These are phyloP conservation scores for Acanthamoeba triangularis DNA, from an alignment of 208 protist species.

Conservation along the genomic window DNA sequence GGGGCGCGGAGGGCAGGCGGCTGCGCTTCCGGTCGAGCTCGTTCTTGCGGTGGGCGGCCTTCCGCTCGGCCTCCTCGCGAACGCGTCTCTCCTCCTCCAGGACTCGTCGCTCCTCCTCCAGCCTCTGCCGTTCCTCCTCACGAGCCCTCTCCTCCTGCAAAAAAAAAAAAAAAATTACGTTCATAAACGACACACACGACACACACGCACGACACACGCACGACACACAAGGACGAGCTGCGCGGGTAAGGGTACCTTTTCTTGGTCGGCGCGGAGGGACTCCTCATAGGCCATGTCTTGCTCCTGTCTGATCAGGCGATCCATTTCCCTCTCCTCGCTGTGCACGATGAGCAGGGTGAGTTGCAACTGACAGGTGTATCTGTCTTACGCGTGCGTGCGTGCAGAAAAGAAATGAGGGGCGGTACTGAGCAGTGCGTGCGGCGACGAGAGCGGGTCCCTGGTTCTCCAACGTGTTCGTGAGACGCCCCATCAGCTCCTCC, in stretches of 20 bases:
- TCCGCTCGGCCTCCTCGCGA: slow-evolving; percentile 49
- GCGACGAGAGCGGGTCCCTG: neutral
- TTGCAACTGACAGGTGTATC: neutral
- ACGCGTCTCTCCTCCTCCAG: slow-evolving; percentile 18
- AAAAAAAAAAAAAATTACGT: too few species aligned
- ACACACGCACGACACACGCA: neutral
- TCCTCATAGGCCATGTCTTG: slow-evolving; percentile 58
- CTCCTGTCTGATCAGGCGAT: slow-evolving; percentile 51
- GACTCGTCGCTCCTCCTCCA: neutral
- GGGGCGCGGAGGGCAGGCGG: slow-evolving; percentile 28
- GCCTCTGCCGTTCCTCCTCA: neutral
- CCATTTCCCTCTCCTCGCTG: slow-evolving; percentile 54
- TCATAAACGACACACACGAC: too few species aligned
- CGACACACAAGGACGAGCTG: neutral
- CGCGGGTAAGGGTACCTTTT: neutral
- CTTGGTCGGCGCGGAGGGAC: slow-evolving; percentile 31
- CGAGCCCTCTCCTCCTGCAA: neutral
- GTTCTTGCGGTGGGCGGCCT: neutral
- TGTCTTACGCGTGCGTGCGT: neutral
- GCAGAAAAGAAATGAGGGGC: too few species aligned
- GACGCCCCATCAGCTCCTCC: neutral
- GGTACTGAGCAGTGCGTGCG: neutral
- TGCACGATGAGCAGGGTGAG: neutral
- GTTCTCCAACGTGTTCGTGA: slow-evolving; percentile 16
- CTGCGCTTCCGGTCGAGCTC: neutral